Percentiles rank a stretch among this genome's conserved stretches.
Evolutionary conservation across 495 filamentous ascomycete species (phyloP).

Genomic region (Neurospora intermedia): DNA sequence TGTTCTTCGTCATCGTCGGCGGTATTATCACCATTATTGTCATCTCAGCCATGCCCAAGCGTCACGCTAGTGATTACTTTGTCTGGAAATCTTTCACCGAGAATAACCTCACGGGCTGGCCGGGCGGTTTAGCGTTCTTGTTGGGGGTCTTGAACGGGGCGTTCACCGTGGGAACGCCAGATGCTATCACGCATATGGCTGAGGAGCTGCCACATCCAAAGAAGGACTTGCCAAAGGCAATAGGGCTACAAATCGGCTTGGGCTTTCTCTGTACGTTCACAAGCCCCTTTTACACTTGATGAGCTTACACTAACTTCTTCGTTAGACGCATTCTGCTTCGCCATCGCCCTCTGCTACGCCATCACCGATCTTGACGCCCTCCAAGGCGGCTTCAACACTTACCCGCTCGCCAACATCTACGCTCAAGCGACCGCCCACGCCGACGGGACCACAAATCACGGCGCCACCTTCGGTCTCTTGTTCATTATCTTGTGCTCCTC

Average conservation of each 20-base stretch:
- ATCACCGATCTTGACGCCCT: conserved; percentile 55
- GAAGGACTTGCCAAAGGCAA: conserved; percentile 52
- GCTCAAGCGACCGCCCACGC: conserved; percentile 55
- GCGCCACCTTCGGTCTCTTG: conserved; percentile 54
- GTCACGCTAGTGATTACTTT: conserved; percentile 44
- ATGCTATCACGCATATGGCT: conserved; percentile 61
- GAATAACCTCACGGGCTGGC: conserved; percentile 59
- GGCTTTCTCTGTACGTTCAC: conserved; percentile 29
- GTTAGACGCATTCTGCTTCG: conserved; percentile 55
- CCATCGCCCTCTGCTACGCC: conserved; percentile 62
- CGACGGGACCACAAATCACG: conserved; percentile 23
- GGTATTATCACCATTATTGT: conserved; percentile 64
- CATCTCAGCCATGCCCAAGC: conserved; percentile 61
- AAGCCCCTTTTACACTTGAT: neutral
- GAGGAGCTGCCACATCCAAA: conserved; percentile 67
- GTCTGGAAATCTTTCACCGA: conserved; percentile 51
- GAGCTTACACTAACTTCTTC: neutral
- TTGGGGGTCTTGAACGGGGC: conserved; percentile 78
- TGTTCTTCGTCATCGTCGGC: conserved; percentile 60
- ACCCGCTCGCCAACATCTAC: conserved; percentile 73
- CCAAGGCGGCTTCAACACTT: conserved; percentile 44
- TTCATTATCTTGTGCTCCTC: conserved; percentile 58
- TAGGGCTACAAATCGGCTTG: conserved; percentile 46
- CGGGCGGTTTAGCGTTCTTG: conserved; percentile 65
- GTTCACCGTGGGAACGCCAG: conserved; percentile 74